Percentiles rank a stretch among this genome's conserved stretches.
Evolutionary conservation across 129 eudicot species (phyloP).

Genomic region (Sambucus nigra): DNA sequence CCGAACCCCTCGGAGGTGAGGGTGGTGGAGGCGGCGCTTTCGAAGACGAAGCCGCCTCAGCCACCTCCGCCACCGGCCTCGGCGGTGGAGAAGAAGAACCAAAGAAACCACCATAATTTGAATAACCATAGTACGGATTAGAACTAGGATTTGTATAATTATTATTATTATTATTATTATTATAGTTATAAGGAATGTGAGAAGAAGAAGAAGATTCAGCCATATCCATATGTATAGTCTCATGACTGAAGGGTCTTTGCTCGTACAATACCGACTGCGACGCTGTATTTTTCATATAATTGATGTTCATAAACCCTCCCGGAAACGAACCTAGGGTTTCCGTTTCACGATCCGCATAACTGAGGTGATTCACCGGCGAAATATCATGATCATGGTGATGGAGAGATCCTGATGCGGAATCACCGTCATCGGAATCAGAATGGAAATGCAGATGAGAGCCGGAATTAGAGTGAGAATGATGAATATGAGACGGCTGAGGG

Average conservation of each 20-base stretch:
- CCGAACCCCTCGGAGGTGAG: constrained; percentile 45
- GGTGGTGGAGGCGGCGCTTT: constrained; percentile 76
- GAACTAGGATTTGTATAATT: constrained; percentile 22
- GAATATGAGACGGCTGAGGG: constrained; percentile 15
- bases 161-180: constrained; percentile 3
- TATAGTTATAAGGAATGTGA: constrained; percentile 25
- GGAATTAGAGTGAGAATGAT: constrained; percentile 12
- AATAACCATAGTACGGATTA: constrained; percentile 12
- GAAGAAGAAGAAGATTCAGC: constrained; percentile 39
- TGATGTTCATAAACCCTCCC: constrained; percentile 45
- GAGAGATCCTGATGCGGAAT: constrained; percentile 35
- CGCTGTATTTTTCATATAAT: constrained; percentile 58
- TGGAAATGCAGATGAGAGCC: constrained; percentile 69
- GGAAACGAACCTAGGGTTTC: constrained; percentile 18
- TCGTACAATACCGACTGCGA: constrained; percentile 66
- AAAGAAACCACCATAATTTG: constrained; percentile 39
- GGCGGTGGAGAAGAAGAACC: constrained; percentile 20
- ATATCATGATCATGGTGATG: constrained; percentile 26
- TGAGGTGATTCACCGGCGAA: constrained; percentile 15
- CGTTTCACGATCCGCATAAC: constrained; percentile 19
- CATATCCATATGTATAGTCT: constrained; percentile 39
- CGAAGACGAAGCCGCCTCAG: constrained; percentile 20
- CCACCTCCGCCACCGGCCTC: constrained; percentile 12
- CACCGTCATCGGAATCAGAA: constrained; percentile 47
- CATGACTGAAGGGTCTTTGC: constrained; percentile 58